Percentiles rank a stretch among this genome's conserved stretches.
Evolutionary conservation across 1,284 basidiomycete genomes (phyloP).

Genomic region (Cutaneotrichosporon sp.): DNA sequence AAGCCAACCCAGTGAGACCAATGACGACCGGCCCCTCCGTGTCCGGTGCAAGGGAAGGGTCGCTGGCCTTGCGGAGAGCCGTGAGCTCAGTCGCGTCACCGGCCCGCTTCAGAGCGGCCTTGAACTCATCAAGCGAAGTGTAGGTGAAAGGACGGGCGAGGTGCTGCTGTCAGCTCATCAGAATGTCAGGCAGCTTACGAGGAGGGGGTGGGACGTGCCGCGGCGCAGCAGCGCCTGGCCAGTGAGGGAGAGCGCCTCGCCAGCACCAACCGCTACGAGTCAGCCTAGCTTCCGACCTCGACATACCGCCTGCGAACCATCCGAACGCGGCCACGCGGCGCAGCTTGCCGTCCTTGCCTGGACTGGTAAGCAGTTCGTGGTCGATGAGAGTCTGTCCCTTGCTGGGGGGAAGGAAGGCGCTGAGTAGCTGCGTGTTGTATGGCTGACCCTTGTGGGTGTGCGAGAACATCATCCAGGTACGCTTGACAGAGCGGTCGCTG

Average conservation of each 20-base stretch:
- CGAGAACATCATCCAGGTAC: conserved; percentile 71
- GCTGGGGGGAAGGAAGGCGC: conserved; percentile 60
- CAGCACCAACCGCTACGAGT: conserved; percentile 69
- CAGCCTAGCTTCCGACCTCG: conserved; percentile 11
- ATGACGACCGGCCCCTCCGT: conserved; percentile 73
- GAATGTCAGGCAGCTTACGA: conserved; percentile 58
- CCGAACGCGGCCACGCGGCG: conserved; percentile 84
- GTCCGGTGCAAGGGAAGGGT: background rate
- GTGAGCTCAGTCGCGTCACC: conserved; percentile 54
- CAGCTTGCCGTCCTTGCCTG: conserved; percentile 52
- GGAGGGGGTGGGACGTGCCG: conserved; percentile 76
- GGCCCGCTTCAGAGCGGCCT: conserved; percentile 61
- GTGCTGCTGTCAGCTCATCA: conserved; percentile 56
- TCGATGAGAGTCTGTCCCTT: conserved; percentile 66
- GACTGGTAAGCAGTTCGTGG: conserved; percentile 72
- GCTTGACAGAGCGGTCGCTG: conserved; percentile 32
- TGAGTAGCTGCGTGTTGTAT: conserved; percentile 77
- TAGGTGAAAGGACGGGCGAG: conserved; percentile 76
- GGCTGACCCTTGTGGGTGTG: conserved; percentile 72
- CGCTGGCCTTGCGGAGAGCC: conserved; percentile 9
- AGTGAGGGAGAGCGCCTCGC: conserved; percentile 74
- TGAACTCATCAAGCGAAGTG: conserved; percentile 62
- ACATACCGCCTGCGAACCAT: conserved; percentile 77
- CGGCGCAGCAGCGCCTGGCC: conserved; percentile 73
- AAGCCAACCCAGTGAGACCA: conserved; percentile 72